A percentile compares a stretch with the other conserved stretches of the same genome.
Conservation (phyloP, 768 basidiomycete species). For the Roridomyces roridus region DNA sequence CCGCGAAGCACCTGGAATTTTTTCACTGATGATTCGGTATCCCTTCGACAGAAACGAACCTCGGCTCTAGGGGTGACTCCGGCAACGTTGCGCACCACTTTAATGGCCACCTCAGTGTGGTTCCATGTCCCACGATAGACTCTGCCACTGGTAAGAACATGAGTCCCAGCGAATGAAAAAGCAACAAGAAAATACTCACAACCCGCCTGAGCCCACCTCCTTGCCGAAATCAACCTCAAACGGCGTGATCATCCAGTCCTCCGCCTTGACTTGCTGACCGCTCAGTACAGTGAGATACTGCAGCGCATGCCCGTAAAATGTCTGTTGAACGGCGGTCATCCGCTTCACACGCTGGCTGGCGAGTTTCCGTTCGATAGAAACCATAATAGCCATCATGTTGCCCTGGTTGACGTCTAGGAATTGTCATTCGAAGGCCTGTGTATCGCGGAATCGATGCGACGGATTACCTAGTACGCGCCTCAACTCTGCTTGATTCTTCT, state of each 20-base stretch:
- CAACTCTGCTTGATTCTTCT: too few relatives aligned
- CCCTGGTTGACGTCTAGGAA: conserved; percentile 10
- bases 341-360: not conserved
- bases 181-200: not conserved
- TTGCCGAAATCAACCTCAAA: too few relatives aligned
- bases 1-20: not conserved
- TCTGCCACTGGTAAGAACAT: not conserved
- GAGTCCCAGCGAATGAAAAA: not conserved
- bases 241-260: conserved; percentile 16
- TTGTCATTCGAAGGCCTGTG: too few relatives aligned
- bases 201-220: conserved; percentile 8
- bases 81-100: not conserved
- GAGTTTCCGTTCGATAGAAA: too few relatives aligned
- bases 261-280: not conserved
- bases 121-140: conserved; percentile 15
- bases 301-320: too few relatives aligned
- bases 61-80: not conserved
- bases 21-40: not conserved
- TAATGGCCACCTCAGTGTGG: conserved; percentile 8
- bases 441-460: too few relatives aligned
- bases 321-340: not conserved
- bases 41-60: too few relatives aligned
- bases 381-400: too few relatives aligned
- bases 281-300: not conserved
- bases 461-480: too few relatives aligned